These are phyloP conservation scores for Wickerhamomyces canadensis DNA, from an alignment of 805 yeast genomes.

Conservation along the genomic window DNA sequence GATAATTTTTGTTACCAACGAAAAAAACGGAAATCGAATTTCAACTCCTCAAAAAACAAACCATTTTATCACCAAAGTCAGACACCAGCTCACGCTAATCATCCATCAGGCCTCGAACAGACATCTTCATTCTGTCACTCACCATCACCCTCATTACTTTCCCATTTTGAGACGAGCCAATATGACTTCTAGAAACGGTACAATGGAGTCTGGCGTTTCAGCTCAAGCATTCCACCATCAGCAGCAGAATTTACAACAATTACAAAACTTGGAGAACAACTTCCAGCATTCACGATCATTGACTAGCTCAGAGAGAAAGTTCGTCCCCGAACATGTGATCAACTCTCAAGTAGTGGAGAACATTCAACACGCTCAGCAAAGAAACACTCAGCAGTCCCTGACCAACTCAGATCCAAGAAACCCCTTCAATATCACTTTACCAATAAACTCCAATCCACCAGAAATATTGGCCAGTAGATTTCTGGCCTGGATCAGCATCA, in stretches of 20 bases:
- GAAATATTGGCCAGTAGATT: conserved; percentile 81
- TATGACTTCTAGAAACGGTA: conserved; percentile 29
- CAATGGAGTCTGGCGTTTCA: conserved; percentile 31
- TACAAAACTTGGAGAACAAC: conserved; percentile 38
- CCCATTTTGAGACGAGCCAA: background rate
- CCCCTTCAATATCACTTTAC: conserved; percentile 45
- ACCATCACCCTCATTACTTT: too few species aligned
- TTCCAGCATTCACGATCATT: conserved; percentile 39
- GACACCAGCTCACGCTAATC: too few species aligned
- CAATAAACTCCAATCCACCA: conserved; percentile 70
- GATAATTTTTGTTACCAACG: background rate
- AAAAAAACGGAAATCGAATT: background rate
- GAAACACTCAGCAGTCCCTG: conserved; percentile 4
- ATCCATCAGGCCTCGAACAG: too few species aligned
- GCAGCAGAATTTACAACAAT: conserved; percentile 40
- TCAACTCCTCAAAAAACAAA: too few species aligned
- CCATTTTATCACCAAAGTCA: too few species aligned
- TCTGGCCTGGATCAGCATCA: conserved; percentile 78
- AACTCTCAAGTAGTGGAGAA: background rate
- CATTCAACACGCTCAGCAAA: conserved; percentile 4
- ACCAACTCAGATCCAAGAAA: conserved; percentile 36
- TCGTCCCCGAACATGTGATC: conserved; percentile 11
- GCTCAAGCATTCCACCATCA: conserved; percentile 38
- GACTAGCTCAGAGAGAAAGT: conserved; percentile 29
- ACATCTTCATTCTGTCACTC: too few species aligned